phyloP scores from a whole-genome alignment of 2,329 filamentous ascomycete species.

The Aschersonia sp. region DNA sequence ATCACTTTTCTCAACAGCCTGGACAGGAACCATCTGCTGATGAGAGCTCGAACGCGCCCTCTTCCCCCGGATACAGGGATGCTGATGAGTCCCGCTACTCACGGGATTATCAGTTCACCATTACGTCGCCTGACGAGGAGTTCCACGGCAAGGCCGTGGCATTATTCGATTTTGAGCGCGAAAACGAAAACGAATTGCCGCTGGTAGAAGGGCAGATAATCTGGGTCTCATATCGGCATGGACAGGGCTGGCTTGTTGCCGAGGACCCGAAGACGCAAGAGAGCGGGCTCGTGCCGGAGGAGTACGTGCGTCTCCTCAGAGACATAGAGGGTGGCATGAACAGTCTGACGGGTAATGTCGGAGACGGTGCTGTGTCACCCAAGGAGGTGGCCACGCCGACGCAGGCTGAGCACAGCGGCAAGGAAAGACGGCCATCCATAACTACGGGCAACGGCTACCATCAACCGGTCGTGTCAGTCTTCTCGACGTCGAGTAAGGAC shows the following conservation, averaged over 20 bases:
- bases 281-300: constrained; percentile 88
- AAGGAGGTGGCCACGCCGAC: constrained; percentile 47
- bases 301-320: constrained; percentile 82
- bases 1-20: constrained; percentile 26
- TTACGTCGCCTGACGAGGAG: constrained; percentile 89
- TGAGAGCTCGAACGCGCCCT: constrained; percentile 35
- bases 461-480: constrained; percentile 53
- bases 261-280: constrained; percentile 91
- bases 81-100: constrained; percentile 72
- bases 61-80: constrained; percentile 41
- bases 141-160: constrained; percentile 96
- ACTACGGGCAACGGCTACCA: constrained; percentile 47
- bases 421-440: constrained; percentile 31
- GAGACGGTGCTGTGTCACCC: constrained; percentile 35
- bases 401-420: constrained; percentile 38
- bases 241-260: constrained; percentile 93
- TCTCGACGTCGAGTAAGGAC: constrained; percentile 57
- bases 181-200: constrained; percentile 93
- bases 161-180: constrained; percentile 84
- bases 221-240: constrained; percentile 88
- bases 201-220: constrained; percentile 92
- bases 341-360: constrained; percentile 49
- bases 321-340: constrained; percentile 87
- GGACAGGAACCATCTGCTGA: constrained; percentile 40
- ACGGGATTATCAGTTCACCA: constrained; percentile 86